Evolutionary conservation across 768 basidiomycete genomes (phyloP), one percentile per base, ranked within the genome.

Genomic region (Termitomyces sp.): DNA sequence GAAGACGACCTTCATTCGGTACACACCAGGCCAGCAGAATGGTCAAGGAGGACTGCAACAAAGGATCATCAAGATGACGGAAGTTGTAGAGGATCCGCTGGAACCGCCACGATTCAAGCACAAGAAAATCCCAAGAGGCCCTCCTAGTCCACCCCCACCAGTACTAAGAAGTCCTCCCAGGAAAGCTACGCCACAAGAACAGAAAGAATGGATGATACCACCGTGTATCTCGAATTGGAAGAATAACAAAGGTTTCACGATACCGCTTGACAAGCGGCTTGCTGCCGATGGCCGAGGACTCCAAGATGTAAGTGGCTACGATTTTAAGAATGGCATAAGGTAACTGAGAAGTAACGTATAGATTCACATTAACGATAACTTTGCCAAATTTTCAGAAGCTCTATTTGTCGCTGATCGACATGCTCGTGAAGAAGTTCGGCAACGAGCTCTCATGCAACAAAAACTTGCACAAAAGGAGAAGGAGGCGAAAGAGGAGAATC

Each of bases 161-260:
- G 93, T 98, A 2, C 78, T 99, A 40, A 87, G 96, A 42, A 94
- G 91, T 79, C 97, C 97, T 12, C 97, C 97, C 7, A 83, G 97
- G 58, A 96, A 97, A 70, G 96, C 95, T 4, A 96, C 96, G 0
- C 91, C 92, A 8, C 92, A 94, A 58, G 97, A 99, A 71, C 96
- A 98, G 78, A 99, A 98, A 77, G 97, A 98, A 70, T 98, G 97
- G 97, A 97, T 98, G 95, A 98, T 99, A 60, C 97, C 97, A 18
- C 97, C 97, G 18, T 98, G 96, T 74, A 98, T 99, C 62, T 96
- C 94, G 32, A 99, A 99, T 76, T 99, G 97, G 97, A 99, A 99
- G 80, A 99, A 99, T 81, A 98, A 98, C 87, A 99, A 98, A 77
- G 97, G 97, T 84, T 99, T 96, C 74, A 98, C 97, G 1, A 98